These are phyloP conservation scores for Scalesia atractyloides DNA, from an alignment of 129 eudicot species.

Conservation along the genomic window DNA sequence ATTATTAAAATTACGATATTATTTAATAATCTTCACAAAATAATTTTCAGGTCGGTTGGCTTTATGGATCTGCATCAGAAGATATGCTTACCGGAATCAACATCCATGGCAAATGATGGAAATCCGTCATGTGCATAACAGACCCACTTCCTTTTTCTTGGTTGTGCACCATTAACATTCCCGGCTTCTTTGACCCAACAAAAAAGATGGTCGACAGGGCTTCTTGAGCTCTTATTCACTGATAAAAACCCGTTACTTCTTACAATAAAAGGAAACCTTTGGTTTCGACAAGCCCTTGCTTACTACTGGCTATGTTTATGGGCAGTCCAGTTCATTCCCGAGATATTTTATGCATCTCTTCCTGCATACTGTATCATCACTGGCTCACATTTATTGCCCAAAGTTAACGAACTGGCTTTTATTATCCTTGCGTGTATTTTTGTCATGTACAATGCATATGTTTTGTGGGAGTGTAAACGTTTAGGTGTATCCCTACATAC, in stretches of 20 bases:
- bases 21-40: too few relatives aligned
- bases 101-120: constrained; percentile 54
- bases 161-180: constrained; percentile 13
- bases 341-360: constrained; percentile 40
- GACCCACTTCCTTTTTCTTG: constrained; percentile 38
- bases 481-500: constrained; percentile 34
- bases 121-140: constrained; percentile 18
- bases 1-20: too few relatives aligned
- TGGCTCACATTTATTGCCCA: constrained; percentile 45
- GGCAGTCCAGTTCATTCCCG: constrained; percentile 48
- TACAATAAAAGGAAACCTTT: constrained; percentile 39
- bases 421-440: constrained; percentile 30
- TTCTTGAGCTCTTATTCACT: constrained; percentile 42
- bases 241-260: constrained; percentile 34
- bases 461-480: too few relatives aligned
- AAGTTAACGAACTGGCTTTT: constrained; percentile 36
- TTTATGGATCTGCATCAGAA: constrained; percentile 47
- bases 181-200: too few relatives aligned
- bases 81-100: constrained; percentile 12
- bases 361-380: constrained; percentile 50
- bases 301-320: constrained; percentile 37
- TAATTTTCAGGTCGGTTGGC: constrained; percentile 50
- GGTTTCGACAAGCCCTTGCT: constrained; percentile 54
- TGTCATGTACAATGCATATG: constrained; percentile 2
- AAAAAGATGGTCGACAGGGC: constrained; percentile 35